Base-by-base conservation (phyloP, 306 rosid genomes). In the Trifolium pratense region DNA sequence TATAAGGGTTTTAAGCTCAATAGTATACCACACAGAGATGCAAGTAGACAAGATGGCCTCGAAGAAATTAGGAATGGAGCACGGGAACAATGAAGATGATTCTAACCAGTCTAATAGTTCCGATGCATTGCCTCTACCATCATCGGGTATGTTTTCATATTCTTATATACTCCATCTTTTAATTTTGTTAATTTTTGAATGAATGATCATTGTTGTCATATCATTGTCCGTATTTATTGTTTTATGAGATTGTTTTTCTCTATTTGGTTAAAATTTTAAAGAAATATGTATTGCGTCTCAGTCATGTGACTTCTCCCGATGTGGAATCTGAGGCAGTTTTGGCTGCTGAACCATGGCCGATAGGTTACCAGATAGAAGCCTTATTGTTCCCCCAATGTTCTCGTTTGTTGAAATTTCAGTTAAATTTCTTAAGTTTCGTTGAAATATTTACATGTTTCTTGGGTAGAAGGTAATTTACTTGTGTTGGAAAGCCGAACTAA, bases 1-100 rank as follows among this genome's bases (percentile, higher is more conserved):
- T 26, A 46, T 66, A 66, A 66, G 71, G 71, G 53, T 42, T 14
- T 20, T 9, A 2, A 61, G 42, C 40, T 26, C 70, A 69, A 7
- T 36, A 9, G 0, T 34, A 43, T 0, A 32, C 1, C 43, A 16
- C 16, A 68, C 2, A 42, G 4, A 66, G 67, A 40, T 20, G 25
- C 1, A 20, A 68, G 25, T 40, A 43, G 31, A 40, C 3, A 68
- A 10, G 57, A 63, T 6, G 16, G 4, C 20, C 11, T 57, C 45
- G n/a, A 18, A n/a, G 46, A 48, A 46, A 29, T 13, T 5, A 10
- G 15, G 17, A 34, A 77, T 68, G 45, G 17, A 48, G 34, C 26
- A 61, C 39, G 25, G 3, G 3, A 49, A 15, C 6, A 6, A 55
- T 23, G 11, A 43, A 56, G 48, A 56, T 3, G 74, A 37, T 36